A percentile compares a stretch with the other conserved stretches of the same genome.
Evolutionary conservation across 352 stramenopile genomes (phyloP).

Genomic region (Phytophthora melonis): DNA sequence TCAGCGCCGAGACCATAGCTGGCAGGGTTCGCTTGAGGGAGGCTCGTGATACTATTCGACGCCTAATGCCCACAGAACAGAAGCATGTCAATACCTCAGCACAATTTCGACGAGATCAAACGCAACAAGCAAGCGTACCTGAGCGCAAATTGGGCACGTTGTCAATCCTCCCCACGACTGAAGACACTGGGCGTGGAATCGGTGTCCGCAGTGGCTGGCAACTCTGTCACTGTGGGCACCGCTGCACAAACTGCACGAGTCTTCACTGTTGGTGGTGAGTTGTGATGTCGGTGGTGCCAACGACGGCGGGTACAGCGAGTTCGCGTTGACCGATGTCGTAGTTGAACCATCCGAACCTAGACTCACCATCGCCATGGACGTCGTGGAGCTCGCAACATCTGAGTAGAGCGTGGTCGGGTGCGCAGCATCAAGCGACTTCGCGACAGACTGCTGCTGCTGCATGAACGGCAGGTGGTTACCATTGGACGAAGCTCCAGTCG

Average conservation of each 20-base stretch:
- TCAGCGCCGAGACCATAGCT: conserved; percentile 37
- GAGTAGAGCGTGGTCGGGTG: conserved; percentile 43
- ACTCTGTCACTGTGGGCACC: conserved; percentile 60
- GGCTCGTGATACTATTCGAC: conserved; percentile 42
- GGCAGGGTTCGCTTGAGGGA: conserved; percentile 22
- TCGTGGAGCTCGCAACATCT: conserved; percentile 43
- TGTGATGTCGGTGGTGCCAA: conserved; percentile 30
- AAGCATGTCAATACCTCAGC: background rate
- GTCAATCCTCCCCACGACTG: conserved; percentile 74
- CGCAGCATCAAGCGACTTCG: conserved; percentile 36
- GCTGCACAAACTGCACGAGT: conserved; percentile 57
- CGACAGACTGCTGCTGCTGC: conserved; percentile 35
- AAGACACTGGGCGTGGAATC: conserved; percentile 71
- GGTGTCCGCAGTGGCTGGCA: conserved; percentile 68
- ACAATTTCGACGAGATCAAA: conserved; percentile 11
- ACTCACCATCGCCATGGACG: conserved; percentile 45
- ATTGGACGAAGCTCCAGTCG: conserved; percentile 22
- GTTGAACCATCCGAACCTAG: conserved; percentile 39
- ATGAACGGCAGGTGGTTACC: conserved; percentile 42
- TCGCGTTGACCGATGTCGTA: conserved; percentile 32
- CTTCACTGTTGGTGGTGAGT: conserved; percentile 27
- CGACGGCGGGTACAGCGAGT: conserved; percentile 41
- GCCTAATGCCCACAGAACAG: conserved; percentile 25
- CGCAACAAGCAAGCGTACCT: conserved; percentile 40
- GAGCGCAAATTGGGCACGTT: conserved; percentile 55